Evolutionary conservation across 2,329 filamentous ascomycete species (phyloP).

Genomic region (Cercospora sojina): DNA sequence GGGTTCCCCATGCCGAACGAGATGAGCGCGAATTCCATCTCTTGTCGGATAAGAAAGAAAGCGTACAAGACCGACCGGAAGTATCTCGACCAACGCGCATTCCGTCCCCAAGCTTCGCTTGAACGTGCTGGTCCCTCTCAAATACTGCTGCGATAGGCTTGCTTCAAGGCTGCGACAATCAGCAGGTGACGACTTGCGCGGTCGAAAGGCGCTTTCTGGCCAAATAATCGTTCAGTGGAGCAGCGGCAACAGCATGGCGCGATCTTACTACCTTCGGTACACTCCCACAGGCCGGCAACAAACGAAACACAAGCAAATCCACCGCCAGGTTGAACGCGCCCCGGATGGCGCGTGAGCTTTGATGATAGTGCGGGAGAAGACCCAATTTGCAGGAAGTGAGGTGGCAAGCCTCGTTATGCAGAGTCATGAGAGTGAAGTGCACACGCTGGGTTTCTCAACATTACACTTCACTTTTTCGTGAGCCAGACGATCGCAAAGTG

Average conservation of each 20-base stretch:
- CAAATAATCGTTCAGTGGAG: background rate
- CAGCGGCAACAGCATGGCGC: background rate
- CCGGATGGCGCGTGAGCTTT: background rate
- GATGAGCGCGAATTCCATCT: background rate
- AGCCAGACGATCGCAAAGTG: background rate
- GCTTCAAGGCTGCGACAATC: background rate
- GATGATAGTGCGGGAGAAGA: background rate
- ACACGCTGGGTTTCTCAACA: background rate
- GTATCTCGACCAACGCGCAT: background rate
- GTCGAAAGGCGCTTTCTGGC: background rate
- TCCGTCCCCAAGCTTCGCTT: slow-evolving; percentile 4
- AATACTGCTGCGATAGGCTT: background rate
- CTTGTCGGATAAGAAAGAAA: background rate
- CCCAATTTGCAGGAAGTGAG: background rate
- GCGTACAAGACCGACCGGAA: background rate
- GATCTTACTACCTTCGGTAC: background rate
- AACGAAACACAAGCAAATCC: background rate
- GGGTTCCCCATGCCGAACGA: background rate
- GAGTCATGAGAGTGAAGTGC: background rate
- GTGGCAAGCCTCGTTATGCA: background rate
- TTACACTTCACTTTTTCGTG: background rate
- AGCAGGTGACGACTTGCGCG: background rate
- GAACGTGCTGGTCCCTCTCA: background rate
- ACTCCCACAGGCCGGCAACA: background rate
- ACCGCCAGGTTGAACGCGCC: background rate